Percentiles rank a stretch among this genome's conserved stretches.
Conservation (phyloP, 164 flowering plant genomes). For the Dillenia turbinata region DNA sequence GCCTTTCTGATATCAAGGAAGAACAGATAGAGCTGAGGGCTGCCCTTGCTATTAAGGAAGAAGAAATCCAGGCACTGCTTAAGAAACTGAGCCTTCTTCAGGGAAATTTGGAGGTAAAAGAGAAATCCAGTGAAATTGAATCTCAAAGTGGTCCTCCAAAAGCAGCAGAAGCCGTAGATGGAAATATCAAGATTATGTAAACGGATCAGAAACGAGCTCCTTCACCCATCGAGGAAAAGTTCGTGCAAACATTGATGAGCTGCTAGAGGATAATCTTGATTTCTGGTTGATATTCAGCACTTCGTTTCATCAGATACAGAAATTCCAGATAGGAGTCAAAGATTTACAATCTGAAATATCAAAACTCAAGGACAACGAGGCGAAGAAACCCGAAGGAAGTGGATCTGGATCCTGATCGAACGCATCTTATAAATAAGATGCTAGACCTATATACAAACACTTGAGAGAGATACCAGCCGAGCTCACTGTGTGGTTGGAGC, state of each 20-base stretch:
- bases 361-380: constrained; percentile 30
- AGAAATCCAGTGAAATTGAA: constrained; percentile 5
- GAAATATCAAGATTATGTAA: constrained; percentile 20
- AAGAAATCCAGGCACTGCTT: constrained; percentile 40
- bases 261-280: constrained; percentile 63
- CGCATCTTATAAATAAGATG: constrained; percentile 40
- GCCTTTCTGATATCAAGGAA: constrained; percentile 19
- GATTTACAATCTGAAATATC: constrained; percentile 44
- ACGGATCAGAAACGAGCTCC: constrained; percentile 16
- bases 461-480: constrained; percentile 59
- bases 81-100: constrained; percentile 39
- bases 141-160: background rate
- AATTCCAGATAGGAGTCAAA: constrained; percentile 41
- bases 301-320: constrained; percentile 53
- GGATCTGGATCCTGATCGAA: background rate
- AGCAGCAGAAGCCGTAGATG: constrained; percentile 17
- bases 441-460: constrained; percentile 50
- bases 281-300: constrained; percentile 70
- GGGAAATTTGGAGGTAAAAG: constrained; percentile 10
- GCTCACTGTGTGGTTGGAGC: constrained; percentile 56
- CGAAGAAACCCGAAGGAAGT: constrained; percentile 31
- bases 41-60: constrained; percentile 44
- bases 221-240: constrained; percentile 45
- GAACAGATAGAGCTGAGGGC: constrained; percentile 37
- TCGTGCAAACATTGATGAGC: constrained; percentile 53